Base-by-base conservation (phyloP, 2,329 filamentous ascomycete species). In the Endoconidiophora laricicola region DNA sequence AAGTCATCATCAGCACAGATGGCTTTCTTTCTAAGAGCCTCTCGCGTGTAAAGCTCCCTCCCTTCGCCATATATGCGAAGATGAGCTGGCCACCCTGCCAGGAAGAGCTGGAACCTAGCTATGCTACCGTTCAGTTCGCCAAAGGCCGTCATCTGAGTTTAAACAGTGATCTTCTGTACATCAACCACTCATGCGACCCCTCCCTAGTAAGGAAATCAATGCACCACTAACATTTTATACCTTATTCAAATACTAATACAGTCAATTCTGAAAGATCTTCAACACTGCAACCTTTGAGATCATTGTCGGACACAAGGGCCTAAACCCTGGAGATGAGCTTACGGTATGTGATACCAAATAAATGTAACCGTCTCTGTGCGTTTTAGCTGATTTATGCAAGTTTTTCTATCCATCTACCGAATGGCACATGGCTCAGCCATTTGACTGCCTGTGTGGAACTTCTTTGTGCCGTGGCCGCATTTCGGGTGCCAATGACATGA, bases 361-460 rank as follows among this genome's bases (percentile, higher is more conserved):
- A 10, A 6, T 9, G 18, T 20, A 24, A 16, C 33, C 53, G 42
- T 49, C 23, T 46, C 49, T 38, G 20, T 18, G 14, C 2, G 10
- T 1, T 12, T 9, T 16, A 16, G 5, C 40, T 10, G 37, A 6
- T 10, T 39, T 12, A 33, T 6, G 3, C 41, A 38, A 75, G 60
- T 86, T 84, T 66, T 86, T 85, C 65, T 86, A 86, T 58, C 80
- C 81, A 3, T 83, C 78, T 49, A 84, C 80, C 1, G 81, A 86
- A 63, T 86, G 79, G 79, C 59, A 69, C 58, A 84, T 86, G 81
- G 76, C 76, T 29, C 81, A 85, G 66, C 71, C 78, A 3, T 86
- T 86, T 60, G 65, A 73, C 53, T 86, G 81, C 60, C 66, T 73
- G 53, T 86, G 81, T 60, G 69, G 70, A 54, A 69, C 68, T 3